A percentile compares a stretch with the other conserved stretches of the same genome.
phyloP scores from a whole-genome alignment of 2,329 filamentous ascomycete genomes.

The Ophiostoma angusticollis region DNA sequence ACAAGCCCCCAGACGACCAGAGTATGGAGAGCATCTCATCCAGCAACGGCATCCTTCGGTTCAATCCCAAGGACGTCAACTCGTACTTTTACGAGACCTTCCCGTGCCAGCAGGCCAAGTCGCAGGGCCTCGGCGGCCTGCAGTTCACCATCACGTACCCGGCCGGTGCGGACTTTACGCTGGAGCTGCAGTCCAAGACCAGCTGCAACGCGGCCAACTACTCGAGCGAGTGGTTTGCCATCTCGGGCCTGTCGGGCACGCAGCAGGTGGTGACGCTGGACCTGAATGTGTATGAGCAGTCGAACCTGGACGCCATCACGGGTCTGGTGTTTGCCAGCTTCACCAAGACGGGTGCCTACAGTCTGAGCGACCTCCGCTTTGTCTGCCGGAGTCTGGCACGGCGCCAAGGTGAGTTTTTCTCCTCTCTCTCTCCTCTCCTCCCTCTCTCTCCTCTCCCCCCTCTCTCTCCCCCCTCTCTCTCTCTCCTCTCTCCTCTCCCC shows the following conservation, averaged over 20 bases:
- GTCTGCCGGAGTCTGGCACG: constrained; percentile 8
- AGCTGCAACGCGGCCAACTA: constrained; percentile 9
- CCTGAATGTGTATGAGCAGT: constrained; percentile 10
- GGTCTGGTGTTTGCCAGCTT: constrained; percentile 13
- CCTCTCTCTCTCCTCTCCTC: background rate
- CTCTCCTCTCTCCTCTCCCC: background rate
- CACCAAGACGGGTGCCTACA: constrained; percentile 8
- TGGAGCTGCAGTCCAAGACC: constrained; percentile 11
- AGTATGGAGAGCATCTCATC: constrained; percentile 8
- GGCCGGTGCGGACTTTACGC: constrained; percentile 8
- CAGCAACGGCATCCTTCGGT: constrained; percentile 6
- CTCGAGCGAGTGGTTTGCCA: constrained; percentile 12
- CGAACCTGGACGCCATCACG: constrained; percentile 10
- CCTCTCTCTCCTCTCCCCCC: background rate
- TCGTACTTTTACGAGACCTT: constrained; percentile 13
- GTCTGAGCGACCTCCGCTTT: constrained; percentile 12
- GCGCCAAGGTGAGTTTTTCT: constrained; percentile 3
- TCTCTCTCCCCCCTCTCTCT: background rate
- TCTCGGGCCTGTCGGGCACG: constrained; percentile 9
- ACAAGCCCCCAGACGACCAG: constrained; percentile 7
- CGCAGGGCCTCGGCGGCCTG: constrained; percentile 10
- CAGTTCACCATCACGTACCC: constrained; percentile 11
- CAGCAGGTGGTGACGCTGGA: constrained; percentile 12
- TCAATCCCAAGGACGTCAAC: constrained; percentile 8
- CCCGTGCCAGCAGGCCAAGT: constrained; percentile 8